Base-by-base conservation (phyloP, 2,329 filamentous ascomycete species). In the Thielaviopsis musarum region DNA sequence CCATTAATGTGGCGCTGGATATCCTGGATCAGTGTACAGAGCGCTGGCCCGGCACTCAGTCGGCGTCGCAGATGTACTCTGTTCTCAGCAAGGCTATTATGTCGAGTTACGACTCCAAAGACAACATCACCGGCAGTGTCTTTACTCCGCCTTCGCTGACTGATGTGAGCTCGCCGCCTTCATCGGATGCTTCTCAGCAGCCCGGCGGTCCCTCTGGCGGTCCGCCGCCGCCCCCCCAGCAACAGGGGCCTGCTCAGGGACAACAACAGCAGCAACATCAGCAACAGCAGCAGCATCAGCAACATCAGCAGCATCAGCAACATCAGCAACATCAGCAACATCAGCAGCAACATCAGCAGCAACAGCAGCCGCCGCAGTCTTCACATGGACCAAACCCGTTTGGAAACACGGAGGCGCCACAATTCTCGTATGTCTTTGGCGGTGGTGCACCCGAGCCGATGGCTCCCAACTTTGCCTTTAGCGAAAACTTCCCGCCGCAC, bases 11-110 rank as follows among this genome's bases (percentile, higher is more conserved):
- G 21, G 87, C 88, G 0, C 74, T 96, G 61, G 85, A 91, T 57
- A 85, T 87, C 4, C 85, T 97, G 62, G 79, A 84, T 61, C 81
- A 85, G 60, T 91, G 88, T 60, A 86, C 87, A 0, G 87, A 91
- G 66, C 80, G 91, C 62, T 97, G 93, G 93, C 93, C 93, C 0
- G 93, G 91, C 12, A 90, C 91, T 1, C 80, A 84, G 48, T 87
- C 89, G 17, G 90, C 91, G 2, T 83, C 88, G 10, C 82, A 93
- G 65, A 79, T 97, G 13, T 97, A 96, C 68, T 77, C 80, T n/a
- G 90, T 88, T 63, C 81, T 98, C 56, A 85, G 91, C 54, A 82
- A 80, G 61, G 90, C 91, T 13, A 95, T 91, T 66, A 75, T 97
- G 66, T 90, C 88, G 69, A 90, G 89, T 65, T 98, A 95, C 70